A percentile compares a stretch with the other conserved stretches of the same genome.
phyloP scores from a whole-genome alignment of 352 stramenopile genomes.

The Pythium periplocum region DNA sequence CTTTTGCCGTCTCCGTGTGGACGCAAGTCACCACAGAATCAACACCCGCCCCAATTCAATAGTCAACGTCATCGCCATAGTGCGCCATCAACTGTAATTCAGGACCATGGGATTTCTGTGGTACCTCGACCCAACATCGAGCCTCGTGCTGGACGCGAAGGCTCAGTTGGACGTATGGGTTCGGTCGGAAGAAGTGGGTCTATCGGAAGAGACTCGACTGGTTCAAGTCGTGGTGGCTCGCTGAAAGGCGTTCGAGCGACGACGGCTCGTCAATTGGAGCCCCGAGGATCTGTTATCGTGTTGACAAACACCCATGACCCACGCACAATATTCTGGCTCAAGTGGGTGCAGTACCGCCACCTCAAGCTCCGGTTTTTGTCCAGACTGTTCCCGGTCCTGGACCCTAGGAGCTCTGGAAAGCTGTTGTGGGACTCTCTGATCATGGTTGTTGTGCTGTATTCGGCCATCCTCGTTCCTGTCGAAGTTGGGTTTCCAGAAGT shows the following conservation, averaged over 20 bases:
- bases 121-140: too few species aligned
- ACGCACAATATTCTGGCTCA: constrained; percentile 27
- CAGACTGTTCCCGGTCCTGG: constrained; percentile 46
- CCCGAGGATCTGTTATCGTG: constrained; percentile 30
- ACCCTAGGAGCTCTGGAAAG: constrained; percentile 51
- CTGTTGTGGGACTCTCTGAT: constrained; percentile 63
- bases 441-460: constrained; percentile 74
- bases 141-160: neutral
- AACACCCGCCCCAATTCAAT: too few species aligned
- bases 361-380: constrained; percentile 24
- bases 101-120: too few species aligned
- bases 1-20: too few species aligned
- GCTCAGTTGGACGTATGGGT: constrained; percentile 2
- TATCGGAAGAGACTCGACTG: too few species aligned
- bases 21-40: too few species aligned
- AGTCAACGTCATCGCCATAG: too few species aligned
- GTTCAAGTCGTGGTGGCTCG: too few species aligned
- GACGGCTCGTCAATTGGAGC: constrained; percentile 7
- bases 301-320: constrained; percentile 19
- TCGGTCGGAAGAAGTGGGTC: neutral
- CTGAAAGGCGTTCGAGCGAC: neutral
- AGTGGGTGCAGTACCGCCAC: constrained; percentile 33
- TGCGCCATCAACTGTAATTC: too few species aligned
- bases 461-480: constrained; percentile 58
- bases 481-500: constrained; percentile 70